These are phyloP conservation scores for Cinchona pubescens DNA, from an alignment of 257 asterid genomes.

Conservation along the genomic window DNA sequence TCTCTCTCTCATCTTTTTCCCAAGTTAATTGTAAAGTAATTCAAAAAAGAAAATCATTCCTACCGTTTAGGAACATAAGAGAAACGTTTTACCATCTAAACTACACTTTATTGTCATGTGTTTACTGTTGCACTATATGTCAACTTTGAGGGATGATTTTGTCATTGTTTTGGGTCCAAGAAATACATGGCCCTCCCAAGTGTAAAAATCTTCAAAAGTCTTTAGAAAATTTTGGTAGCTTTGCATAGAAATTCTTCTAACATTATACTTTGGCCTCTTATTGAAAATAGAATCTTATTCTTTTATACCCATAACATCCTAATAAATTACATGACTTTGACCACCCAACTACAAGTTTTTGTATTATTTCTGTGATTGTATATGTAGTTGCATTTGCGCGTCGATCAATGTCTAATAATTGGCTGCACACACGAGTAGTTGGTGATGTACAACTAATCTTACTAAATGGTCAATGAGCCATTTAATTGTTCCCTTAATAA, in stretches of 20 bases:
- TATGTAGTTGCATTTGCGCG: background rate
- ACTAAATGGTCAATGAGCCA: slow-evolving; percentile 7
- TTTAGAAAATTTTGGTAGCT: background rate
- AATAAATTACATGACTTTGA: background rate
- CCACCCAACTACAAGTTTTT: background rate
- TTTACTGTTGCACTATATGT: background rate
- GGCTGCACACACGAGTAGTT: slow-evolving; percentile 8
- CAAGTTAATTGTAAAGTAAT: too few relatives aligned
- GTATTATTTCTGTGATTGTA: background rate
- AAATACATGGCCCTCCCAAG: background rate
- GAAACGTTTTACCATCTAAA: too few relatives aligned
- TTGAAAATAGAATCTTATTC: background rate
- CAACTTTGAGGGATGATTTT: background rate
- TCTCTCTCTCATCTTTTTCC: too few relatives aligned
- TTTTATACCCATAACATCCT: background rate
- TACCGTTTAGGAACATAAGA: too few relatives aligned
- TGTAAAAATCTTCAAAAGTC: background rate
- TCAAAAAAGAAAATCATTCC: too few relatives aligned
- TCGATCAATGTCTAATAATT: slow-evolving; percentile 10
- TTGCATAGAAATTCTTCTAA: background rate
- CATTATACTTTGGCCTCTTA: background rate
- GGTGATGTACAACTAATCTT: slow-evolving; percentile 4
- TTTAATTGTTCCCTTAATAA: background rate
- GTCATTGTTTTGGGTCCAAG: background rate
- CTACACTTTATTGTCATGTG: too few relatives aligned